Evolutionary conservation across 1,139 yeast genomes (phyloP).

Genomic region (Yamadazyma siamensis): DNA sequence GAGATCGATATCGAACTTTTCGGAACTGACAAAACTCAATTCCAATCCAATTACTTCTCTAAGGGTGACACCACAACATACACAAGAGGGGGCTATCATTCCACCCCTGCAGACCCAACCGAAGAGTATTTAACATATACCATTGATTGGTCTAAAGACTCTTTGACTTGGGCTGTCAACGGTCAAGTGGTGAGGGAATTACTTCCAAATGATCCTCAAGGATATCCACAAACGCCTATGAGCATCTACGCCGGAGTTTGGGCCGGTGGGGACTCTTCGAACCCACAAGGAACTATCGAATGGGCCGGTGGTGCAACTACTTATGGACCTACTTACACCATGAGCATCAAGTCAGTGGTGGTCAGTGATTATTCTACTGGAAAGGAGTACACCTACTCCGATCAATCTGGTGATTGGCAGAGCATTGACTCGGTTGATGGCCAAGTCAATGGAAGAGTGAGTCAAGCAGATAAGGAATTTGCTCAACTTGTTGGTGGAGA

Average conservation of each 20-base stretch:
- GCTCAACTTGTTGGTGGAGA: conserved; percentile 27
- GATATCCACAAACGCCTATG: conserved; percentile 82
- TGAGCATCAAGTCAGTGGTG: conserved; percentile 57
- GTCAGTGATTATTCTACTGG: conserved; percentile 85
- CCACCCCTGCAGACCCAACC: conserved; percentile 46
- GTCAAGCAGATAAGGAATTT: conserved; percentile 49
- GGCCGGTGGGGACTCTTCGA: conserved; percentile 79
- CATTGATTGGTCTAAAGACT: conserved; percentile 72
- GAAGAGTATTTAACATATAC: conserved; percentile 68
- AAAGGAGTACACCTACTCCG: conserved; percentile 59
- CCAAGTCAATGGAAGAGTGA: conserved; percentile 56
- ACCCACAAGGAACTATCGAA: conserved; percentile 65
- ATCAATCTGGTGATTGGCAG: conserved; percentile 61
- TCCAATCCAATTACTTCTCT: conserved; percentile 79
- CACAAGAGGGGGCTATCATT: conserved; percentile 74
- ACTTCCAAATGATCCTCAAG: conserved; percentile 48
- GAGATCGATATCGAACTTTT: conserved; percentile 85
- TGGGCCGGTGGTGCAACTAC: conserved; percentile 88
- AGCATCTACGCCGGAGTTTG: conserved; percentile 63
- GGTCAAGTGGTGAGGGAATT: conserved; percentile 59
- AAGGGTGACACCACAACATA: conserved; percentile 77
- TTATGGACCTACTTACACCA: conserved; percentile 65
- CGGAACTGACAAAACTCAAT: conserved; percentile 69
- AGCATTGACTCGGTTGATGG: conserved; percentile 69
- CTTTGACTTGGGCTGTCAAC: conserved; percentile 60